Evolutionary conservation across 1,284 basidiomycete species (phyloP).

Genomic region (Thecaphora frezii): DNA sequence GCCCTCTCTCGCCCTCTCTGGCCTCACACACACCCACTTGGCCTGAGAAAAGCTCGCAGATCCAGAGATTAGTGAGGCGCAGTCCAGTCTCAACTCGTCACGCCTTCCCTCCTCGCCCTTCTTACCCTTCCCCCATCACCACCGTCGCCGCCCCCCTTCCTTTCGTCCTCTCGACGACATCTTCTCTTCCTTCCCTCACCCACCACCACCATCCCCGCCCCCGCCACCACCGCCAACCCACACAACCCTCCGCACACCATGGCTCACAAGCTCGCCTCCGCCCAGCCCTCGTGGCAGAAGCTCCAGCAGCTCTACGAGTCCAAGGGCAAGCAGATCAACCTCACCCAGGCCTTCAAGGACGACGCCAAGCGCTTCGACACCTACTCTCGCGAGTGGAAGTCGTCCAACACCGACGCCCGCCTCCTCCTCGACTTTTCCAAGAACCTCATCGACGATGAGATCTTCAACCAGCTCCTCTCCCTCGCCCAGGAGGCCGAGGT

Average conservation of each 20-base stretch:
- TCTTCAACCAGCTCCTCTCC: conserved; percentile 70
- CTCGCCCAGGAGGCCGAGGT: conserved; percentile 84
- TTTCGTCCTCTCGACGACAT: neutral
- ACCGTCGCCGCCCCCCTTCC: conserved; percentile 3
- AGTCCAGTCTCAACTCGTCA: neutral
- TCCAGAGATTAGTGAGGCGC: too few relatives aligned
- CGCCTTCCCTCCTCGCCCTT: neutral
- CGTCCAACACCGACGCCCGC: conserved; percentile 69
- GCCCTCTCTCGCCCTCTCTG: too few relatives aligned
- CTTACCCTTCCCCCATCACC: conserved; percentile 4
- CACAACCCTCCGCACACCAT: conserved; percentile 8
- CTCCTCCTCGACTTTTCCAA: conserved; percentile 96
- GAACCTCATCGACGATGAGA: conserved; percentile 86
- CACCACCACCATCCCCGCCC: neutral
- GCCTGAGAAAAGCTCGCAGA: too few relatives aligned
- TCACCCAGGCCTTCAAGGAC: conserved; percentile 86
- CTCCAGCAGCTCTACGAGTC: conserved; percentile 81
- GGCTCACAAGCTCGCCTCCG: conserved; percentile 46
- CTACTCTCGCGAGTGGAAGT: conserved; percentile 74
- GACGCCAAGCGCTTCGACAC: conserved; percentile 84
- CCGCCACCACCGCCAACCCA: too few relatives aligned
- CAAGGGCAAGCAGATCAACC: conserved; percentile 73
- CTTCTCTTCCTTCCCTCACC: neutral
- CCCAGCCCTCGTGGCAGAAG: conserved; percentile 75
- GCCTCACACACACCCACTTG: too few relatives aligned